phyloP scores from a whole-genome alignment of 768 basidiomycete genomes.

The Boletus sp. region DNA sequence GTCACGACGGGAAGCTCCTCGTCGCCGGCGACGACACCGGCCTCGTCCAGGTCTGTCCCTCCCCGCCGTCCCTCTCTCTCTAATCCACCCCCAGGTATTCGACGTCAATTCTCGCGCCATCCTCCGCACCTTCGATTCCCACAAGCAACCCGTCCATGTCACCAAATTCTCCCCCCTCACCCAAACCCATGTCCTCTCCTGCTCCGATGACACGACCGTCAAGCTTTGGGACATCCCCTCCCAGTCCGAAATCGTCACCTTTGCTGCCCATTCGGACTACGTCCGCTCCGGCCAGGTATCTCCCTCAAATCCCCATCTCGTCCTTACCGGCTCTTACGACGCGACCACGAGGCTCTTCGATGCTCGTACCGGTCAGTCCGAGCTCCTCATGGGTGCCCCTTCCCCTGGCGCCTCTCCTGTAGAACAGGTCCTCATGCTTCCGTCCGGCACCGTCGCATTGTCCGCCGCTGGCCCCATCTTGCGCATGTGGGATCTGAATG shows the following conservation, averaged over 20 bases:
- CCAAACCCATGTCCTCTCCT: constrained; percentile 85
- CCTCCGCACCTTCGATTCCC: constrained; percentile 85
- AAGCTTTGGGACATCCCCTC: constrained; percentile 95
- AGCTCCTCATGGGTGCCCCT: constrained; percentile 69
- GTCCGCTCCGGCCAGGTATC: constrained; percentile 91
- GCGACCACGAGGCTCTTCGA: constrained; percentile 88
- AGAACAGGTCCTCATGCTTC: constrained; percentile 91
- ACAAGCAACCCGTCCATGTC: constrained; percentile 96
- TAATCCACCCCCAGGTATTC: constrained; percentile 59
- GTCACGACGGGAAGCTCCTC: constrained; percentile 90
- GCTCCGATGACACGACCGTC: constrained; percentile 94
- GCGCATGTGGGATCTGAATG: constrained; percentile 92
- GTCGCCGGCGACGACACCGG: constrained; percentile 96
- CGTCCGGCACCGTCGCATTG: constrained; percentile 80
- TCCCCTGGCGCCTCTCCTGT: constrained; percentile 52
- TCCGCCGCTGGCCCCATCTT: constrained; percentile 91
- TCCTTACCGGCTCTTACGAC: constrained; percentile 95
- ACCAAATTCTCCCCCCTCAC: constrained; percentile 83
- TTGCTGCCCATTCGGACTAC: constrained; percentile 89
- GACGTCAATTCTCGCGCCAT: constrained; percentile 93
- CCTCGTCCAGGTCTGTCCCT: constrained; percentile 57
- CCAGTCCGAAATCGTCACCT: constrained; percentile 72
- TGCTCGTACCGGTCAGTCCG: constrained; percentile 74
- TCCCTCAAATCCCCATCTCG: constrained; percentile 72
- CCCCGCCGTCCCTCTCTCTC: background rate